These are phyloP conservation scores for Tilletiaria anomala DNA, from an alignment of 1,284 basidiomycete species.

Conservation along the genomic window DNA sequence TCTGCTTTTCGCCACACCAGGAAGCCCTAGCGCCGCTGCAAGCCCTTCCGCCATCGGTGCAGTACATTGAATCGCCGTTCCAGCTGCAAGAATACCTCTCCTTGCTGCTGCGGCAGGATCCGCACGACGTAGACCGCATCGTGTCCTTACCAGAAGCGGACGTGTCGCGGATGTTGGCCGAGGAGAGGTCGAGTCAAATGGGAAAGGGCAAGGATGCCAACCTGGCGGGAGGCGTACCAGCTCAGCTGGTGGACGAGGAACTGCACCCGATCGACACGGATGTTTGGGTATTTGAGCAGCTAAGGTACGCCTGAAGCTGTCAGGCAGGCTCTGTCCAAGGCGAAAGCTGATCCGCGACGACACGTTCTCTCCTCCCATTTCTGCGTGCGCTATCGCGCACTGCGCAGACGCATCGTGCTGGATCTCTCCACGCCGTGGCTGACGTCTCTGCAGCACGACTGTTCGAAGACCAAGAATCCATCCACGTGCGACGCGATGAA, in stretches of 20 bases:
- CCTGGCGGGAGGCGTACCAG: constrained; percentile 42
- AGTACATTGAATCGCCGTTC: constrained; percentile 66
- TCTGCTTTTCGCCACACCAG: no score
- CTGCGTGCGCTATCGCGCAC: background rate
- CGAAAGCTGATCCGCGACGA: constrained; percentile 1
- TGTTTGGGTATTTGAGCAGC: constrained; percentile 81
- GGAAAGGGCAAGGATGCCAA: constrained; percentile 19
- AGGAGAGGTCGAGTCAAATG: constrained; percentile 35
- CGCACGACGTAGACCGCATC: constrained; percentile 71
- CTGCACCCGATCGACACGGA: constrained; percentile 48
- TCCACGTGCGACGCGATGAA: constrained; percentile 84
- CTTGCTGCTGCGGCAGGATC: constrained; percentile 64
- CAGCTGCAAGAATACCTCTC: constrained; percentile 90
- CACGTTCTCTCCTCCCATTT: background rate
- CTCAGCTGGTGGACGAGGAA: constrained; percentile 1
- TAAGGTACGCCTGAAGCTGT: constrained; percentile 50
- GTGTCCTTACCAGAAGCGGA: constrained; percentile 47
- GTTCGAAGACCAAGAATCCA: constrained; percentile 38
- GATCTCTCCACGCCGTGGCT: constrained; percentile 81
- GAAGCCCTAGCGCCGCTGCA: no score
- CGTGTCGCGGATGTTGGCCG: constrained; percentile 11
- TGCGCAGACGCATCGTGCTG: constrained; percentile 77
- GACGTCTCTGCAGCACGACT: constrained; percentile 68
- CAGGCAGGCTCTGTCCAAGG: background rate
- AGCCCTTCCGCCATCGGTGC: no score